Base-by-base conservation (phyloP, 1,139 yeast genomes). In the Candida anutae region DNA sequence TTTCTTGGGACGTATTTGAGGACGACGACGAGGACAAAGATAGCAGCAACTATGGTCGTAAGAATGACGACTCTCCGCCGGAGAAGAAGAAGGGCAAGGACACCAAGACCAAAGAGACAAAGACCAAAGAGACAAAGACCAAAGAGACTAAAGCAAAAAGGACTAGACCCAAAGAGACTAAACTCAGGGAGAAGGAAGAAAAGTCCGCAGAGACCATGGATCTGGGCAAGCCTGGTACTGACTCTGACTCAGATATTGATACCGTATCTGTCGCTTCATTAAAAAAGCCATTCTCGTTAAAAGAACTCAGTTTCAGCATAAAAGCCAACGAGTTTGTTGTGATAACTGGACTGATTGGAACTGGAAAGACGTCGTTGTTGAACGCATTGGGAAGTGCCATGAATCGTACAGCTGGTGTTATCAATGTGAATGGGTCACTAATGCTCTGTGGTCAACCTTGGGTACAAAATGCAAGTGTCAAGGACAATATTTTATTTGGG, bases 401-500 rank as follows among this genome's bases (percentile, higher is more conserved):
- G 80, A 58, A 62, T 13, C 62, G 69, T 31, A 44, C 54, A 1
- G 28, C 40, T 1, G 90, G 90, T 11, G 22, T 48, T 0, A 59
- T 77, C 10, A 42, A 48, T 9, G 55, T 75, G 35, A 63, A 58
- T 29, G 77, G 74, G 4, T 45, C 63, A 0, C 35, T 59, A 13
- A 37, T 69, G 21, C 46, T 69, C 3, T 70, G 76, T 47, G 66
- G 69, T 2, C 36, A 48, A 26, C 90, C 93, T 9, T 85, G 95
- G 95, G 75, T 83, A 31, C 94, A 81, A 50, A 85, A 84, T 47
- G 77, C 85, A 2, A 79, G 94, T 1, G 79, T 84, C 4, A 65
- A 71, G 38, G 79, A 82, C 19, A 85, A 87, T 44, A 83, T 85
- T 32, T 35, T 69, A 1, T 87, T 85, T 54, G 95, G 95, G 2